Evolutionary conservation across 2,329 filamentous ascomycete species (phyloP).

Genomic region (Monosporascus sp.): DNA sequence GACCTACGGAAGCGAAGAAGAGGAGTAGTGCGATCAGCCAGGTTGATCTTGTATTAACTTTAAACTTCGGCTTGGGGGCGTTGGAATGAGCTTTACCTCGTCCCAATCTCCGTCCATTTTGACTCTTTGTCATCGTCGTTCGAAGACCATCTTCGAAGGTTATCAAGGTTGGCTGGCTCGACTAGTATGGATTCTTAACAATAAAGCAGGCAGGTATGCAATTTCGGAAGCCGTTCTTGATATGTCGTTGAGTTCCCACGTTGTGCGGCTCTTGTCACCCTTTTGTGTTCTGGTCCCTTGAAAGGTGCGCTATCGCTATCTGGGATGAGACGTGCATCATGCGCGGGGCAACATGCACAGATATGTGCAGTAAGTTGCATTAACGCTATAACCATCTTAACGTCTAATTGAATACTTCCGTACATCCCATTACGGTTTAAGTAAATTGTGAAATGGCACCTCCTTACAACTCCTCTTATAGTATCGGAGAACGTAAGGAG

Average conservation of each 20-base stretch:
- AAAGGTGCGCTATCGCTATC: no score
- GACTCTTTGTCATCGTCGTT: constrained; percentile 21
- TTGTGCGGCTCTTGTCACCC: neutral
- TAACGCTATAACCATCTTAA: no score
- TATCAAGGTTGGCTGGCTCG: neutral
- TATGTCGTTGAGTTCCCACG: neutral
- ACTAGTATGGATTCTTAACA: no score
- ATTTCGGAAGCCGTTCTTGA: neutral
- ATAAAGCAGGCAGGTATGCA: neutral
- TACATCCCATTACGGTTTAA: no score
- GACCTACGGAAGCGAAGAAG: constrained; percentile 49
- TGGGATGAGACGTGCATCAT: neutral
- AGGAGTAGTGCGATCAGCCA: no score
- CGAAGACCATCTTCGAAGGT: constrained; percentile 2
- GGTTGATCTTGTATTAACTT: no score
- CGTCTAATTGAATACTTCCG: no score
- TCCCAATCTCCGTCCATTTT: constrained; percentile 66
- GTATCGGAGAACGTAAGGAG: no score
- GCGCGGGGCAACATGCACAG: neutral
- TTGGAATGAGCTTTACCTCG: constrained; percentile 45
- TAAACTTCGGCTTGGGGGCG: neutral
- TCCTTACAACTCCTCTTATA: no score
- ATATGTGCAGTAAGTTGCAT: neutral
- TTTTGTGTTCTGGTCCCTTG: no score
- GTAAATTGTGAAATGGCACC: no score